Base-by-base conservation (phyloP, 1,284 basidiomycete genomes). In the Erythrobasidium hasegawianum region DNA sequence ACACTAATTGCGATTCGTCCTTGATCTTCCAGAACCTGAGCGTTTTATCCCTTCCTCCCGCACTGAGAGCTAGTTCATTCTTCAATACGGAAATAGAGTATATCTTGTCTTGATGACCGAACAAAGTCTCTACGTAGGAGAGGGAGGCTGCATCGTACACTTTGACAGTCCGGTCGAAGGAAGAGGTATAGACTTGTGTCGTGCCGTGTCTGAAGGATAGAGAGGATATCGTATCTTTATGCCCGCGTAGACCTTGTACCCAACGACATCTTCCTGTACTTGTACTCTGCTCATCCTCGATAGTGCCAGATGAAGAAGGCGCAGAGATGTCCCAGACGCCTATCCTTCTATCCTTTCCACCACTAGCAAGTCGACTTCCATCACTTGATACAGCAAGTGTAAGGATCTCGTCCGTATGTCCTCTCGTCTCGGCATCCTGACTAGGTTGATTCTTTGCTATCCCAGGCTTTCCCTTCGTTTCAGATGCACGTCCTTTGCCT, bases 1-100 rank as follows among this genome's bases (percentile, higher is more conserved):
- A 97, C 1, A 98, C 93, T 29, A 99, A 81, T 77, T 98, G 96
- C 22, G 85, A 89, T 79, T 97, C 94, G 68, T 99, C 95, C 45
- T 88, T 86, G 59, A 98, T 88, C 80, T 97, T 97, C 95, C 95
- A 99, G 79, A 86, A 97, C 24, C 95, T 83, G 70, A 87, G 85
- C 0, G 93, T 96, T 72, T 92, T 88, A 80, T 99, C 95, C 26
- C 93, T 81, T 0, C 87, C 89, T 11, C 96, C 95, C 0, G 88
- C 88, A 40, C 87, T 92, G 9, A 97, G 85, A 9, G 88, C 90
- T 0, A 87, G 85, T 74, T 97, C 92, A 1, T 85, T 85, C 27
- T 88, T 84, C 4, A 98, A 82, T 1, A 89, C 83, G 70, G 93
- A 89, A 1, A 99, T 76, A 3, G 81, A 81, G 11, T 89, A 80